A percentile compares a stretch with the other conserved stretches of the same genome.
Evolutionary conservation across 169 alveolate genomes (phyloP).

Genomic region (Plasmodium blacklocki): DNA sequence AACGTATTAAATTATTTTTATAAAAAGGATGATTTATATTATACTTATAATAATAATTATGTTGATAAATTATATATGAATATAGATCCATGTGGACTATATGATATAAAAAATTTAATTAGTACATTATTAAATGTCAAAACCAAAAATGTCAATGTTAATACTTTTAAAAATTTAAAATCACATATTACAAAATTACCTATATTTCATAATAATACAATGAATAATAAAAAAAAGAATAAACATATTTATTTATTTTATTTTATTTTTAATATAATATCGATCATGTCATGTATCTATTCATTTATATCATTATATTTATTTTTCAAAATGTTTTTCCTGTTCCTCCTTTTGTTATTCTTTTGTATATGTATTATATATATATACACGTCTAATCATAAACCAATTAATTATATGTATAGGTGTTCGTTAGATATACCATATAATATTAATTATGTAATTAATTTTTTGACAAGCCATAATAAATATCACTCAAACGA

Average conservation of each 20-base stretch:
- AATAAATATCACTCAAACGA: constrained; percentile 23
- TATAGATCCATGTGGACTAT: background rate
- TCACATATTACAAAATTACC: background rate
- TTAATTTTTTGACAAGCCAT: constrained; percentile 6
- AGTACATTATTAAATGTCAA: background rate
- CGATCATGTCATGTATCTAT: constrained; percentile 14
- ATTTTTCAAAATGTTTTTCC: constrained; percentile 10
- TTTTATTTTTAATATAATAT: background rate
- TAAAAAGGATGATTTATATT: background rate
- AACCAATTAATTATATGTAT: background rate
- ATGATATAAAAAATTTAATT: background rate
- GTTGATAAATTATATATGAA: background rate
- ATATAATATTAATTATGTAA: constrained; percentile 11
- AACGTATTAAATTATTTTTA: background rate
- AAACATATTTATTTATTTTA: background rate
- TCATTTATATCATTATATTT: constrained; percentile 16
- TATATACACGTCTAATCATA: too few species aligned
- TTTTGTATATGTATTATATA: background rate
- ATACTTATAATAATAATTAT: background rate
- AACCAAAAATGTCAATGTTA: background rate
- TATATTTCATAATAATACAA: background rate
- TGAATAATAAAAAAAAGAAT: background rate
- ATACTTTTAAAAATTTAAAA: background rate
- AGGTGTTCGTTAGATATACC: constrained; percentile 6
- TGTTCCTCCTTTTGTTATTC: constrained; percentile 5